phyloP scores from a whole-genome alignment of 1,284 basidiomycete genomes.

The Ceratorhiza oryzae-sativae region DNA sequence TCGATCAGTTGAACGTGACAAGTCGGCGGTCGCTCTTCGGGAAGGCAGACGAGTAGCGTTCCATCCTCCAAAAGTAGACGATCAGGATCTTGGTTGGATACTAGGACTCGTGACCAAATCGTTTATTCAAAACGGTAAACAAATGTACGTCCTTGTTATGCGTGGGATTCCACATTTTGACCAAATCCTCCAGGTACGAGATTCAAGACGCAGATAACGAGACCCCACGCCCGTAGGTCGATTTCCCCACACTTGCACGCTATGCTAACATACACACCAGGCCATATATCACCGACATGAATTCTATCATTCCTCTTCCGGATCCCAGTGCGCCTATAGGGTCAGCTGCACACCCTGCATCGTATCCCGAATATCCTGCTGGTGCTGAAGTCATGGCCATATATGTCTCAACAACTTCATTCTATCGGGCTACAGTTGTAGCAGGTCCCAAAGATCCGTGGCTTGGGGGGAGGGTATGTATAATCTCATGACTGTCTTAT shows the following conservation, averaged over 20 bases:
- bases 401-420: slow-evolving; percentile 85
- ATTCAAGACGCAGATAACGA: slow-evolving; percentile 82
- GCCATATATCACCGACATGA: slow-evolving; percentile 70
- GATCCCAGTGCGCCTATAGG: slow-evolving; percentile 66
- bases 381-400: slow-evolving; percentile 79
- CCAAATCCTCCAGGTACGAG: slow-evolving; percentile 63
- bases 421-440: slow-evolving; percentile 82
- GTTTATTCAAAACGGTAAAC: slow-evolving; percentile 64
- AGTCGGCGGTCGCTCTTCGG: slow-evolving; percentile 63
- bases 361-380: slow-evolving; percentile 72
- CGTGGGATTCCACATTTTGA: not conserved
- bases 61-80: slow-evolving; percentile 72
- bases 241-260: slow-evolving; percentile 24
- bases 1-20: slow-evolving; percentile 22
- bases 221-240: slow-evolving; percentile 68
- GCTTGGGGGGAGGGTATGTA: slow-evolving; percentile 57
- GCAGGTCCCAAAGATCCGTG: slow-evolving; percentile 65
- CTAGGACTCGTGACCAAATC: slow-evolving; percentile 71
- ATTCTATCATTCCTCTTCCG: slow-evolving; percentile 76
- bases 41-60: slow-evolving; percentile 79
- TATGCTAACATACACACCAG: slow-evolving; percentile 49
- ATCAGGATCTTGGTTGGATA: slow-evolving; percentile 73
- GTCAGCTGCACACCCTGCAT: slow-evolving; percentile 66
- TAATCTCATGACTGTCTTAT: not conserved
- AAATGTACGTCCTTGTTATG: slow-evolving; percentile 27